Evolutionary conservation across 148 eudicot species (phyloP).

Genomic region (Vaccinium darrowii): DNA sequence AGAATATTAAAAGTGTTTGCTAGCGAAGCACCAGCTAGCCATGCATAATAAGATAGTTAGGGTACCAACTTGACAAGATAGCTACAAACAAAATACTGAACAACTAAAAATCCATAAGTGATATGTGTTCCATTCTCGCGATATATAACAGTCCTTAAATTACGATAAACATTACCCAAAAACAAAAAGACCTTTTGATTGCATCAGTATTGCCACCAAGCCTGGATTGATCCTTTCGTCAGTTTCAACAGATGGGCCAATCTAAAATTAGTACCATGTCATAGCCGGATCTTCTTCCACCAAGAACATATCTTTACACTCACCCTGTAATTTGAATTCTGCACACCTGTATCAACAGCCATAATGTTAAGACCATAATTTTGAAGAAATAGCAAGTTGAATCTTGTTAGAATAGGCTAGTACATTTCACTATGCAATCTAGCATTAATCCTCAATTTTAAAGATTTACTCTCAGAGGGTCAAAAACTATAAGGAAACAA

Average conservation of each 20-base stretch:
- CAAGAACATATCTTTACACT: not conserved
- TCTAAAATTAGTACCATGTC: not conserved
- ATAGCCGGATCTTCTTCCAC: slow-evolving; percentile 8
- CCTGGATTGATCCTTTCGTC: not conserved
- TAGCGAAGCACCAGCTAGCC: not conserved
- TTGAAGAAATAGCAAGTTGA: not conserved
- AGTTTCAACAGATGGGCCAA: not conserved
- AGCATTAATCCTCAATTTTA: not conserved
- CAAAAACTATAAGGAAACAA: not conserved
- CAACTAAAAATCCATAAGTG: not conserved
- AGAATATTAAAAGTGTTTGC: not conserved
- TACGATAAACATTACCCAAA: not conserved
- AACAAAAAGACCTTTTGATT: not conserved
- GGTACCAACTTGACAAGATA: not conserved
- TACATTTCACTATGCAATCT: not conserved
- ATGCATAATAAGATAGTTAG: not conserved
- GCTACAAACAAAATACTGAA: not conserved
- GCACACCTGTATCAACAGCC: not conserved
- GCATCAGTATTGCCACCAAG: not conserved
- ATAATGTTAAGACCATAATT: not conserved
- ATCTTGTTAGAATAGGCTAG: not conserved
- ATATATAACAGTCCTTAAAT: not conserved
- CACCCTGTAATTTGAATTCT: not conserved
- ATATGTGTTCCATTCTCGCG: not conserved
- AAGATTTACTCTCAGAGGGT: not conserved